Percentiles rank a stretch among this genome's conserved stretches.
phyloP scores from a whole-genome alignment of 805 yeast genomes.

The Schizosaccharomyces pombe region DNA sequence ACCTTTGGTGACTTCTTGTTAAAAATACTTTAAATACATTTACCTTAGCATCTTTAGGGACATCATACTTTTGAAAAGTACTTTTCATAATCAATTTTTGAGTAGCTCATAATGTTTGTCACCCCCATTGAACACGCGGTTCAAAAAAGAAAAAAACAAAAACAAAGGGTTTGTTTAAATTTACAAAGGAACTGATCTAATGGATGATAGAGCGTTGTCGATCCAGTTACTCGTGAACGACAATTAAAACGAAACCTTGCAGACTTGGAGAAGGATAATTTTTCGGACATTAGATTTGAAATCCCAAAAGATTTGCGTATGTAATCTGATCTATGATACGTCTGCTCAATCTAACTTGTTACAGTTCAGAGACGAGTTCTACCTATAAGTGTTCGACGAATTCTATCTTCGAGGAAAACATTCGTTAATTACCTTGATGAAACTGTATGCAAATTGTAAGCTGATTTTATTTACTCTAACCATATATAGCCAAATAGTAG shows the following conservation, averaged over 20 bases:
- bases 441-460: background rate
- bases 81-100: too few species aligned
- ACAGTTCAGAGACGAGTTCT: background rate
- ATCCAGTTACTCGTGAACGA: background rate
- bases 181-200: too few species aligned
- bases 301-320: background rate
- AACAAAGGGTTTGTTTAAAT: background rate
- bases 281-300: background rate
- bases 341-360: background rate
- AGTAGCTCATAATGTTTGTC: background rate
- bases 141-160: background rate
- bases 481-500: background rate
- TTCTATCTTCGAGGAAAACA: constrained; percentile 2
- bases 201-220: background rate
- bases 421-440: constrained; percentile 1
- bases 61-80: too few species aligned
- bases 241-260: background rate
- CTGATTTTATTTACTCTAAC: background rate
- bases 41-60: too few species aligned
- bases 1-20: too few species aligned
- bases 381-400: constrained; percentile 2
- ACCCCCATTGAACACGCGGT: background rate
- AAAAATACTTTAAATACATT: too few species aligned
- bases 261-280: constrained; percentile 3
- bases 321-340: background rate